Evolutionary conservation across 1,284 basidiomycete species (phyloP), one percentile per base, ranked within the genome.

Genomic region (Moesziomyces globuligerus): DNA sequence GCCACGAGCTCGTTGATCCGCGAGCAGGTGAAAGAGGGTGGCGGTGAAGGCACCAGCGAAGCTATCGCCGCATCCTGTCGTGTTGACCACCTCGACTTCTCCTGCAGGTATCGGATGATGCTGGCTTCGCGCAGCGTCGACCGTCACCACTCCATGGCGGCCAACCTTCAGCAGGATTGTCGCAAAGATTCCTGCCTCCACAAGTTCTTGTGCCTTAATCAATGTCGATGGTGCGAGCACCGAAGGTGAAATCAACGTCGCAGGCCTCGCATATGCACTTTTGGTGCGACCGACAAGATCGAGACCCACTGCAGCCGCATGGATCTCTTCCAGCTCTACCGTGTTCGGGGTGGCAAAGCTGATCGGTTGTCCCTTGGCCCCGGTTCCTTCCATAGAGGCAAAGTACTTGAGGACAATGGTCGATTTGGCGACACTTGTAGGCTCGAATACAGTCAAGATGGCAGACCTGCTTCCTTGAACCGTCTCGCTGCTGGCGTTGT

Each of bases 11-110:
- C 7, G n/a, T n/a, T n/a, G 41, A 1, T 20, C n/a, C 23, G 17
- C n/a, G 8, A 57, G 52, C 3, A 59, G 24, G 26, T 53, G 51
- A 7, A 40, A 64, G 11, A 71, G 47, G 13, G 44, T 54, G 4
- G 74, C 79, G 7, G 74, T 45, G 32, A 82, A 59, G 4, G 70
- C 74, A 6, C 79, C 79, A 17, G 72, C 74, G 38, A 81, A 81
- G 20, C 76, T 75, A 53, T 82, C 80, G n/a, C 80, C 80, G 21
- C 78, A 78, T 1, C 80, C 80, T 0, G 80, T 81, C 2, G 75
- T 79, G 52, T 76, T 82, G 39, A 72, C 52, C 1, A 68, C 32
- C 2, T 45, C 3, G 4, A 56, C 38, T 29, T 49, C 7, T 40
- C 59, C 44, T 54, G 55, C 24, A 2, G 65, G 58, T n/a, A 70